Conservation (phyloP, 2,329 filamentous ascomycete species). For the Didymella sp. region DNA sequence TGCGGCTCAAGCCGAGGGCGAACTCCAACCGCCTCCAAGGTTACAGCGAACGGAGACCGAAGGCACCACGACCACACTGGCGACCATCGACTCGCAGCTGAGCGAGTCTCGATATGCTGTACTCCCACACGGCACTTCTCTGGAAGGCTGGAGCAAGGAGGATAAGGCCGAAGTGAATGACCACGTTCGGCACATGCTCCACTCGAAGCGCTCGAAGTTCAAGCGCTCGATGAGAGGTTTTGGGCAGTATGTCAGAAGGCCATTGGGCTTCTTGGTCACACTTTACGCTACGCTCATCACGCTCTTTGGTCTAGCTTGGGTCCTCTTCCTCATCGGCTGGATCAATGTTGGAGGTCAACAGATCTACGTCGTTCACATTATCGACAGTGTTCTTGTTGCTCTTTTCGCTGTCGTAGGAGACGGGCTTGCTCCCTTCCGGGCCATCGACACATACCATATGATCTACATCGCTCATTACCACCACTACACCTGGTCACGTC, state of each 20-base stretch:
- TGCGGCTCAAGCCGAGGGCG: conserved; percentile 23
- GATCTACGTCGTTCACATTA: conserved; percentile 63
- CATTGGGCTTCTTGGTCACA: conserved; percentile 83
- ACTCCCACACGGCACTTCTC: conserved; percentile 73
- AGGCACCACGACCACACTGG: conserved; percentile 49
- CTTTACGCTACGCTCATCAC: conserved; percentile 84
- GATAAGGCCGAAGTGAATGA: conserved; percentile 83
- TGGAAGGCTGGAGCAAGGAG: conserved; percentile 76
- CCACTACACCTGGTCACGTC: conserved; percentile 68
- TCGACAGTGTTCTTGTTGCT: conserved; percentile 66
- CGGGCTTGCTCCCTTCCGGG: conserved; percentile 72
- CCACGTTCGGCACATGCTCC: conserved; percentile 85
- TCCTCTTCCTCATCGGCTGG: conserved; percentile 90
- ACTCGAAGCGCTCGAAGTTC: conserved; percentile 79
- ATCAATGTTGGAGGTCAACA: conserved; percentile 80
- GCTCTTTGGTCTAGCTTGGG: conserved; percentile 84
- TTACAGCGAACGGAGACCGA: conserved; percentile 36
- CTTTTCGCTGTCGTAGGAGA: conserved; percentile 70
- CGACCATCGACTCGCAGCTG: conserved; percentile 71
- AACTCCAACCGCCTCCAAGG: conserved; percentile 26
- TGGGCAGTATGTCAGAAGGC: conserved; percentile 76
- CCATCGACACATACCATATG: conserved; percentile 88
- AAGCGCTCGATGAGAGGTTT: conserved; percentile 83
- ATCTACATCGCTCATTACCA: conserved; percentile 79
- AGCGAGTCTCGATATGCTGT: conserved; percentile 79